Evolutionary conservation across 192 early-diverging fungal species (phyloP).

Genomic region (Coemansia sp.): DNA sequence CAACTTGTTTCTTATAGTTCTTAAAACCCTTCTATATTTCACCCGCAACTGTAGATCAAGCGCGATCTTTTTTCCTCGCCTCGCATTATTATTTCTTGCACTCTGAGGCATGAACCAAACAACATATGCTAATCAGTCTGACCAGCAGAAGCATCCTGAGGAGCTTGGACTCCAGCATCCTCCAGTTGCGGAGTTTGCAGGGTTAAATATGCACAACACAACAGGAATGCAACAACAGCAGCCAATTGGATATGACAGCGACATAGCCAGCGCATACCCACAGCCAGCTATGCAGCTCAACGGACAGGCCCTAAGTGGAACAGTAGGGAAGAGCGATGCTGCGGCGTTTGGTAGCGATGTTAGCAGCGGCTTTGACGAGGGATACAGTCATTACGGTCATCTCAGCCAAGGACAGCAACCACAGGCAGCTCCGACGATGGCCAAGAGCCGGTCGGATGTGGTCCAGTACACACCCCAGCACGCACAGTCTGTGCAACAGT

Average conservation of each 20-base stretch:
- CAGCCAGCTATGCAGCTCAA: slow-evolving; percentile 22
- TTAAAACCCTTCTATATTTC: neutral
- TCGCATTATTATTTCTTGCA: too few species aligned
- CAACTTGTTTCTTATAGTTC: slow-evolving; percentile 3
- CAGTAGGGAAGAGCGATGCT: slow-evolving; percentile 15
- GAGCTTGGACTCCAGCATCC: slow-evolving; percentile 5
- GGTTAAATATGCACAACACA: slow-evolving; percentile 18
- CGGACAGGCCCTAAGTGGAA: neutral
- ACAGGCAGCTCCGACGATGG: slow-evolving; percentile 8
- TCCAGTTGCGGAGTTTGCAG: slow-evolving; percentile 30
- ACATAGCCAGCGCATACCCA: slow-evolving; percentile 30
- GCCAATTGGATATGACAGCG: neutral
- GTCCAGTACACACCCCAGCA: neutral
- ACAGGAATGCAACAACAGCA: slow-evolving; percentile 1
- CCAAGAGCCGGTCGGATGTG: slow-evolving; percentile 18
- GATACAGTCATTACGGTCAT: slow-evolving; percentile 42
- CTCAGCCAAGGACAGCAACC: slow-evolving; percentile 11
- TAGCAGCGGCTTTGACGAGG: slow-evolving; percentile 49
- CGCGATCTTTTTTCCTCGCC: too few species aligned
- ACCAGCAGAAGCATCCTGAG: slow-evolving; percentile 19
- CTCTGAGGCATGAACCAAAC: too few species aligned
- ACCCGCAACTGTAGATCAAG: neutral
- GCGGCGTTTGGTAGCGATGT: slow-evolving; percentile 39
- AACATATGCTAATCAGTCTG: neutral
- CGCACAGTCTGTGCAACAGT: slow-evolving; percentile 14